A percentile compares a stretch with the other conserved stretches of the same genome.
These are phyloP conservation scores for Metschnikowia santaceciliae DNA, from an alignment of 805 yeast species.

Conservation along the genomic window DNA sequence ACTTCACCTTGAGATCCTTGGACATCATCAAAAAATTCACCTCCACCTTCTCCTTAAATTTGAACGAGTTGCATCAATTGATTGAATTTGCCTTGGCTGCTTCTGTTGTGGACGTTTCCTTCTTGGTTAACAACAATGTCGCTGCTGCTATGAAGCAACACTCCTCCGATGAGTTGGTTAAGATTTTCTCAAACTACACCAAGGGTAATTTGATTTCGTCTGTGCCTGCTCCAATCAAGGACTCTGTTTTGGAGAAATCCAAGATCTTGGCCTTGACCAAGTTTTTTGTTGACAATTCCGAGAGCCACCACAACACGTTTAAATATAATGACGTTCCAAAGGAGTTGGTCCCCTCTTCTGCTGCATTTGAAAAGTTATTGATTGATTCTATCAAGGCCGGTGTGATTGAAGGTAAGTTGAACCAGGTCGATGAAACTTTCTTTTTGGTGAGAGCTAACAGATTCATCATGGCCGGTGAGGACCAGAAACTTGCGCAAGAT, in stretches of 20 bases:
- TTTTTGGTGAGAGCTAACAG: conserved; percentile 39
- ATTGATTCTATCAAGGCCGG: conserved; percentile 42
- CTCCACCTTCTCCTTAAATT: conserved; percentile 19
- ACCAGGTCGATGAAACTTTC: conserved; percentile 40
- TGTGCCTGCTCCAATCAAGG: conserved; percentile 22
- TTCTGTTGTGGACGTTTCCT: conserved; percentile 37
- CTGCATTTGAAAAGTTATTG: conserved; percentile 37
- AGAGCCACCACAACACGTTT: conserved; percentile 25
- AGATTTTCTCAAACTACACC: conserved; percentile 30
- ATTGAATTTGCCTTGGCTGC: conserved; percentile 36
- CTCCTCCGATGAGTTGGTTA: conserved; percentile 25
- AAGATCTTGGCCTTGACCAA: conserved; percentile 39
- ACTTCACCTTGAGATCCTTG: conserved; percentile 28
- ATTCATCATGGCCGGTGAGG: conserved; percentile 37
- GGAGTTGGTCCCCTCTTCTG: conserved; percentile 23
- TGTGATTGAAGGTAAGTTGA: conserved; percentile 43
- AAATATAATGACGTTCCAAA: conserved; percentile 36
- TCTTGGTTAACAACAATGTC: conserved; percentile 40
- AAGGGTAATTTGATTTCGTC: conserved; percentile 30
- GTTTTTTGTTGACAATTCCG: conserved; percentile 28
- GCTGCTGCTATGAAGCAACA: conserved; percentile 28
- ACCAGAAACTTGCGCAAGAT: conserved; percentile 25
- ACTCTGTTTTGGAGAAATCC: conserved; percentile 31
- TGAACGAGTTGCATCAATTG: conserved; percentile 27
- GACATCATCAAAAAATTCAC: conserved; percentile 36